phyloP scores from a whole-genome alignment of 1,284 basidiomycete genomes.

The Ganoderma sinense region DNA sequence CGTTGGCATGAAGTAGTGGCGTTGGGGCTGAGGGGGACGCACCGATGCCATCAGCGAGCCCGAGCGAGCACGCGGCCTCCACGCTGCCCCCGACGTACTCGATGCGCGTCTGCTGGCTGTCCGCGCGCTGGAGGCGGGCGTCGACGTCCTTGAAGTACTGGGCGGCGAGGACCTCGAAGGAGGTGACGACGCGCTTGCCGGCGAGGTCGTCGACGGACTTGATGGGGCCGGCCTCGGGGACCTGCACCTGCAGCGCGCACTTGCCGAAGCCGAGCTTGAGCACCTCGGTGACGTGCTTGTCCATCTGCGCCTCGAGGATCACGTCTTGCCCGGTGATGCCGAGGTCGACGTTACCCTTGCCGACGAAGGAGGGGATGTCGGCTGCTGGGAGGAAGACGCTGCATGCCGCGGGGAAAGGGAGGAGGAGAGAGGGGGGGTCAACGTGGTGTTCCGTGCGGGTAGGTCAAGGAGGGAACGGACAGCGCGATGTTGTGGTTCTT shows the following conservation, averaged over 20 bases:
- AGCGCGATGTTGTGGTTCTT: conserved; percentile 95
- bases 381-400: conserved; percentile 97
- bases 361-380: conserved; percentile 99
- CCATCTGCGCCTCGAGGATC: conserved; percentile 89
- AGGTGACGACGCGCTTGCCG: conserved; percentile 94
- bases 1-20: neutral
- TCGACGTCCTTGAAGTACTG: conserved; percentile 86
- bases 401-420: conserved; percentile 6
- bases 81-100: conserved; percentile 98
- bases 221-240: conserved; percentile 81
- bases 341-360: conserved; percentile 94
- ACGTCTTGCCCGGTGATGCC: conserved; percentile 98
- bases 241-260: conserved; percentile 94
- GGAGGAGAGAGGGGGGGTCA: conserved; percentile 14
- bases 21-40: conserved; percentile 38
- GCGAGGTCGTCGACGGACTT: conserved; percentile 83
- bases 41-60: conserved; percentile 98
- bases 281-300: conserved; percentile 80
- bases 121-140: conserved; percentile 55
- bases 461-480: conserved; percentile 49
- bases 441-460: neutral
- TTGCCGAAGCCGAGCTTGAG: conserved; percentile 94
- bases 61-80: conserved; percentile 96
- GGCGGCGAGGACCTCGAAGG: conserved; percentile 88
- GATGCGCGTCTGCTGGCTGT: conserved; percentile 75